Evolutionary conservation across 805 yeast species (phyloP).

Genomic region (Starmerella sp.): DNA sequence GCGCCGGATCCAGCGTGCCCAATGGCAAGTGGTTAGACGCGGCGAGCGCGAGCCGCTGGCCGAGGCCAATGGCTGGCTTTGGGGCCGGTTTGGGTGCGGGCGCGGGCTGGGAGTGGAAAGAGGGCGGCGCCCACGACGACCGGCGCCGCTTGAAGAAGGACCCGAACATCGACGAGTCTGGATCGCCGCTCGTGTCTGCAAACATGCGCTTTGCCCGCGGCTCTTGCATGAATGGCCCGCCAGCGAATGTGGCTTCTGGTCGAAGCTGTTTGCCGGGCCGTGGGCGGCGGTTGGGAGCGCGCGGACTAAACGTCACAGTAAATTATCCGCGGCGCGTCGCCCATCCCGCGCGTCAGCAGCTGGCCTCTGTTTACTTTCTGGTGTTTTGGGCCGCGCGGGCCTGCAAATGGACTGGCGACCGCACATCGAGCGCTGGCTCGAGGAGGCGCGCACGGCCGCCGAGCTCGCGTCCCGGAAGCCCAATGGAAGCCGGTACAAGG

Average conservation of each 20-base stretch:
- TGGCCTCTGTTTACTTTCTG: neutral
- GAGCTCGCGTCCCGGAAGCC: constrained; percentile 11
- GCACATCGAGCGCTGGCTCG: constrained; percentile 26
- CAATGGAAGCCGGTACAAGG: constrained; percentile 11
- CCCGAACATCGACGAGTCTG: neutral
- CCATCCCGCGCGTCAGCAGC: neutral
- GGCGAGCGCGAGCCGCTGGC: neutral
- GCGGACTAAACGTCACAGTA: neutral
- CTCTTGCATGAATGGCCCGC: neutral
- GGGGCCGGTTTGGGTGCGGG: neutral
- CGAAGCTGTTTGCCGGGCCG: no score
- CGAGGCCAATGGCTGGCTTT: neutral
- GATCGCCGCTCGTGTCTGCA: neutral
- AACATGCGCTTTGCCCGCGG: constrained; percentile 4
- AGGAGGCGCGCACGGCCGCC: constrained; percentile 21
- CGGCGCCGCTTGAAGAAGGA: constrained; percentile 5
- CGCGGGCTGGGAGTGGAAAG: neutral
- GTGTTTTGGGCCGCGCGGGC: neutral
- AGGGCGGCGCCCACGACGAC: neutral
- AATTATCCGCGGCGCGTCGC: neutral
- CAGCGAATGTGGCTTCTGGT: neutral
- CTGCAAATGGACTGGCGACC: constrained; percentile 21
- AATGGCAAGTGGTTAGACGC: neutral
- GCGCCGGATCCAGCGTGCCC: neutral
- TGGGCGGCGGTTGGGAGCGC: neutral